phyloP scores from a whole-genome alignment of 2,329 filamentous ascomycete species.

The Aspergillus tubingensis region DNA sequence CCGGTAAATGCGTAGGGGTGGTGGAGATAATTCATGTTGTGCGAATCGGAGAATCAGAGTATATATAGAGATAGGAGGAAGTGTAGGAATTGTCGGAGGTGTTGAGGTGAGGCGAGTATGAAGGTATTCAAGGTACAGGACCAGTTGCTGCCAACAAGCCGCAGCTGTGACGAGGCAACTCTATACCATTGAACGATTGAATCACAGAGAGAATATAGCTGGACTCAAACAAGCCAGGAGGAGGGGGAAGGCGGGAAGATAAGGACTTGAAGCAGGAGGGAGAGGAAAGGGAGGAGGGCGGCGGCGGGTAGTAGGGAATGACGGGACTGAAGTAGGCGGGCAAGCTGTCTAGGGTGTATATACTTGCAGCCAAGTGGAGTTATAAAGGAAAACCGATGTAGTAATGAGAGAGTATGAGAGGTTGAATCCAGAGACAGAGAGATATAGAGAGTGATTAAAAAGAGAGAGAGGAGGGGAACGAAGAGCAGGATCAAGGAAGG shows the following conservation, averaged over 20 bases:
- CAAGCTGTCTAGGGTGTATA: slow-evolving; percentile 15
- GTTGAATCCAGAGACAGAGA: too few species aligned
- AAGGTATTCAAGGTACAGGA: neutral
- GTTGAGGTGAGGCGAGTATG: neutral
- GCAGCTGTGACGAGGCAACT: slow-evolving; percentile 5
- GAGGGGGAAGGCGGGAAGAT: slow-evolving; percentile 7
- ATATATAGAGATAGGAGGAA: slow-evolving; percentile 8
- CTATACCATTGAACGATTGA: slow-evolving; percentile 16
- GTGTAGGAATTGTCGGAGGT: slow-evolving; percentile 7
- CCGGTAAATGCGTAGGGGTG: slow-evolving; percentile 39
- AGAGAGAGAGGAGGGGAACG: slow-evolving; percentile 1
- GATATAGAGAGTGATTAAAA: neutral
- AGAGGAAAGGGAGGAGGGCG: slow-evolving; percentile 6
- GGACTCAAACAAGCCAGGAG: slow-evolving; percentile 1
- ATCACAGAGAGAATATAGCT: slow-evolving; percentile 5
- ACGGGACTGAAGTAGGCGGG: slow-evolving; percentile 16
- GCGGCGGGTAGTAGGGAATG: slow-evolving; percentile 10
- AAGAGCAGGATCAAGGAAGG: slow-evolving; percentile 13
- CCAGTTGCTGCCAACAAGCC: slow-evolving; percentile 13
- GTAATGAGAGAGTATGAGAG: slow-evolving; percentile 9
- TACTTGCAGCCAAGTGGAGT: slow-evolving; percentile 15
- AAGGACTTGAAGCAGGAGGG: slow-evolving; percentile 8
- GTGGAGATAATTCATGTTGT: slow-evolving; percentile 43
- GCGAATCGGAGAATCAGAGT: slow-evolving; percentile 13
- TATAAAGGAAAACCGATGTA: slow-evolving; percentile 15